Percentiles rank a stretch among this genome's conserved stretches.
These are phyloP conservation scores for Coniferiporia sulphurascens DNA, from an alignment of 1,284 basidiomycete species.

Conservation along the genomic window DNA sequence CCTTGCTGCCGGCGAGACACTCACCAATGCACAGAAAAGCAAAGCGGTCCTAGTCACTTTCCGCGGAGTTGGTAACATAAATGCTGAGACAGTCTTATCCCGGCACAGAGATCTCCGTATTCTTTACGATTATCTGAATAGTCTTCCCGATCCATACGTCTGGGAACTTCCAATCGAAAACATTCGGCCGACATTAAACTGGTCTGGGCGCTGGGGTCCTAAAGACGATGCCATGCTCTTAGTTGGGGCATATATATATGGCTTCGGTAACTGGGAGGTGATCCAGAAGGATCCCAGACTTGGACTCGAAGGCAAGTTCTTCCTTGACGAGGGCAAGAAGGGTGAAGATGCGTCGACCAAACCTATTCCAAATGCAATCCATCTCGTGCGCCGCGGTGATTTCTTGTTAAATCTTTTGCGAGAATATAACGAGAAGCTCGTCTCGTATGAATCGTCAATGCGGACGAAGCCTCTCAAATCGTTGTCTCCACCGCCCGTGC, in stretches of 20 bases:
- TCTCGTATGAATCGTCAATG: slow-evolving; percentile 63
- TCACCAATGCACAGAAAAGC: slow-evolving; percentile 84
- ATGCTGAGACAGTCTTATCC: slow-evolving; percentile 94
- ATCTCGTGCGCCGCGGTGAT: slow-evolving; percentile 95
- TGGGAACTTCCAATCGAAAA: slow-evolving; percentile 91
- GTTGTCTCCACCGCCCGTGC: slow-evolving; percentile 55
- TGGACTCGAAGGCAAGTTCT: slow-evolving; percentile 88
- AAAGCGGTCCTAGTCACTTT: slow-evolving; percentile 94
- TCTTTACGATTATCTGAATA: slow-evolving; percentile 77
- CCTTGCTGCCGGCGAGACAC: slow-evolving; percentile 77
- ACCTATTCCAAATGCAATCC: slow-evolving; percentile 93
- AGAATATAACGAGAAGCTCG: slow-evolving; percentile 90
- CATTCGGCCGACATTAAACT: slow-evolving; percentile 90
- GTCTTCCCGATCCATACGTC: slow-evolving; percentile 63
- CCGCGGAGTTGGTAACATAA: slow-evolving; percentile 89
- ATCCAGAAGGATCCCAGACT: slow-evolving; percentile 89
- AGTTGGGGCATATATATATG: slow-evolving; percentile 90
- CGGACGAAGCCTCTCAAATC: slow-evolving; percentile 63
- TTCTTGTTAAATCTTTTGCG: slow-evolving; percentile 87
- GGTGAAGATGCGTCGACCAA: slow-evolving; percentile 73
- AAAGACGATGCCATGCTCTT: slow-evolving; percentile 93
- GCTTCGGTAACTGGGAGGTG: slow-evolving; percentile 96
- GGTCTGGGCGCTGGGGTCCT: slow-evolving; percentile 94
- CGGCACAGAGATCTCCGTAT: slow-evolving; percentile 89
- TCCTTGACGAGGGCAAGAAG: slow-evolving; percentile 96